These are phyloP conservation scores for Medicago lupulina DNA, from an alignment of 306 rosid genomes.

Conservation along the genomic window DNA sequence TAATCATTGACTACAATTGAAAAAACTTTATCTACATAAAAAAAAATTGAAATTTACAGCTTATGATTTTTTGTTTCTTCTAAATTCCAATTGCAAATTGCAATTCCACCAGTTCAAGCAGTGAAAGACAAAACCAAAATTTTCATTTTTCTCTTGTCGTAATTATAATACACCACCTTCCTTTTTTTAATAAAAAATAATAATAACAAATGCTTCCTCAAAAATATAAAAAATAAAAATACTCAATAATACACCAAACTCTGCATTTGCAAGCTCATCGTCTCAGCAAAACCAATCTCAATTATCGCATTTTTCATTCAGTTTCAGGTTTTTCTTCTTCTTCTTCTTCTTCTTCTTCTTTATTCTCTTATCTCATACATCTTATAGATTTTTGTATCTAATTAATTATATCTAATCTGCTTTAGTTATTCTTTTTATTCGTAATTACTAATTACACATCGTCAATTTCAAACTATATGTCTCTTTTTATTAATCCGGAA, in stretches of 20 bases:
- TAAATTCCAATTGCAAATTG: no score
- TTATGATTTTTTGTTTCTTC: no score
- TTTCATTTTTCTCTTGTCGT: no score
- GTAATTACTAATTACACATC: neutral
- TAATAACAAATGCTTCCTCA: neutral
- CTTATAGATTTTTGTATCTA: conserved; percentile 35
- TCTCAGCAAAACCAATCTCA: conserved; percentile 8
- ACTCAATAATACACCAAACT: neutral
- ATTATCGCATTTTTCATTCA: conserved; percentile 12
- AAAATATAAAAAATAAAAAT: neutral
- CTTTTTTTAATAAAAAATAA: neutral
- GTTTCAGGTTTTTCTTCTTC: conserved; percentile 27
- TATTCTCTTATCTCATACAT: conserved; percentile 7
- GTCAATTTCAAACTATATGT: neutral
- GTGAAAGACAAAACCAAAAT: no score
- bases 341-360: neutral
- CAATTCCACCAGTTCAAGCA: no score
- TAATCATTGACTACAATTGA: no score
- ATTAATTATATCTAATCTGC: neutral
- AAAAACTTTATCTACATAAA: no score
- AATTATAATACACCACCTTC: neutral
- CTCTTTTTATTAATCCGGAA: neutral
- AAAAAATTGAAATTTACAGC: no score
- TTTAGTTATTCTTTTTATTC: neutral
- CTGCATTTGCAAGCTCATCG: neutral